Conservation (phyloP, 192 early-diverging fungal species). For the Backusella macrospora region DNA sequence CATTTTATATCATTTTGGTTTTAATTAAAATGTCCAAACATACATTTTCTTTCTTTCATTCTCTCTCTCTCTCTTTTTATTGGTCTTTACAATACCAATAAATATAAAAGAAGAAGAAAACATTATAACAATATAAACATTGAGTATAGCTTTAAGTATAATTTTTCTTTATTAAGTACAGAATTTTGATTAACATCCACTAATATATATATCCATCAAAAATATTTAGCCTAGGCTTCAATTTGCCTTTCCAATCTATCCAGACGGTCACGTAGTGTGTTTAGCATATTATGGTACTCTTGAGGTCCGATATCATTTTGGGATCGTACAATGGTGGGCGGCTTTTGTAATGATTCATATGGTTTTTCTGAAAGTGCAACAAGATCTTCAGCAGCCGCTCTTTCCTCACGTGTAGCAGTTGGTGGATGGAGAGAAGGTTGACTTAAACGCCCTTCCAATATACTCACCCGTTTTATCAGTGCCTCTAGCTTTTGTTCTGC, state of each 20-base stretch:
- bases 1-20: too few relatives aligned
- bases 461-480: constrained; percentile 20
- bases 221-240: constrained; percentile 12
- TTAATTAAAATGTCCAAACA: too few relatives aligned
- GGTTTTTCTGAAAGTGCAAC: constrained; percentile 4
- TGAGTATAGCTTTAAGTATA: too few relatives aligned
- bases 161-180: neutral
- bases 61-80: too few relatives aligned
- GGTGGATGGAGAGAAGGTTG: neutral
- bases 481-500: constrained; percentile 48
- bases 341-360: constrained; percentile 17
- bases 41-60: too few relatives aligned
- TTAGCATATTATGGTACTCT: constrained; percentile 36
- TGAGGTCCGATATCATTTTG: constrained; percentile 41
- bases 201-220: neutral
- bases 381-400: neutral
- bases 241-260: constrained; percentile 38
- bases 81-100: too few relatives aligned
- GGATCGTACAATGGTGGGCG: constrained; percentile 42
- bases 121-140: too few relatives aligned
- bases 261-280: constrained; percentile 32
- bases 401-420: constrained; percentile 19
- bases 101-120: too few relatives aligned
- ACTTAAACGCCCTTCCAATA: constrained; percentile 11
- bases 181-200: neutral